phyloP scores from a whole-genome alignment of 106 monocot species.

The Dendrobium chrysotoxum region DNA sequence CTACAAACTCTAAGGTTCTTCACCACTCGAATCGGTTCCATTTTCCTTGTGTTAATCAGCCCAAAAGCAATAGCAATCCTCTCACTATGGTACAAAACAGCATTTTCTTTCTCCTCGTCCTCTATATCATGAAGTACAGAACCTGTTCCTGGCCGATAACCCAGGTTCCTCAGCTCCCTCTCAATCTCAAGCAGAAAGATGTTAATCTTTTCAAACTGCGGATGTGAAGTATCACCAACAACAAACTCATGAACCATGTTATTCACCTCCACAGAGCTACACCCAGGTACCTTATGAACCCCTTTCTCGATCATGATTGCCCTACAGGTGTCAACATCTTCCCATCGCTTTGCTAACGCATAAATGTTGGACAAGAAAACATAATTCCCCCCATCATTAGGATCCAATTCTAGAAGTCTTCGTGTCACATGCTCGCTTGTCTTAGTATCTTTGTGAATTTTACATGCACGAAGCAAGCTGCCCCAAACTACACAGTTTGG shows the following conservation, averaged over 20 bases:
- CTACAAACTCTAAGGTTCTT: conserved; percentile 20
- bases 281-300: conserved; percentile 31
- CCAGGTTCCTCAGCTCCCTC: conserved; percentile 30
- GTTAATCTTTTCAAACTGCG: conserved; percentile 27
- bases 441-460: conserved; percentile 4
- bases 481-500: conserved; percentile 16
- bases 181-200: conserved; percentile 25
- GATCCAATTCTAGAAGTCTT: conserved; percentile 31
- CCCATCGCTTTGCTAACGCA: conserved; percentile 28
- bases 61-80: conserved; percentile 25
- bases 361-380: conserved; percentile 34
- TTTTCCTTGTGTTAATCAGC: conserved; percentile 5
- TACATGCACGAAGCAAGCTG: conserved; percentile 15
- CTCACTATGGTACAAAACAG: conserved; percentile 14
- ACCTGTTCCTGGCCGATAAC: conserved; percentile 27
- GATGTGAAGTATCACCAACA: conserved; percentile 44
- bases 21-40: conserved; percentile 14
- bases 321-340: conserved; percentile 35
- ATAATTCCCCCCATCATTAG: conserved; percentile 36
- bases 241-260: conserved; percentile 28
- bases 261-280: conserved; percentile 47
- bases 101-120: conserved; percentile 8
- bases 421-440: background rate
- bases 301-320: conserved; percentile 28
- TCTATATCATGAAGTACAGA: conserved; percentile 58